Evolutionary conservation across 139 green algal genomes (phyloP), one percentile per base, ranked within the genome.

Genomic region (Eudorina sp.): DNA sequence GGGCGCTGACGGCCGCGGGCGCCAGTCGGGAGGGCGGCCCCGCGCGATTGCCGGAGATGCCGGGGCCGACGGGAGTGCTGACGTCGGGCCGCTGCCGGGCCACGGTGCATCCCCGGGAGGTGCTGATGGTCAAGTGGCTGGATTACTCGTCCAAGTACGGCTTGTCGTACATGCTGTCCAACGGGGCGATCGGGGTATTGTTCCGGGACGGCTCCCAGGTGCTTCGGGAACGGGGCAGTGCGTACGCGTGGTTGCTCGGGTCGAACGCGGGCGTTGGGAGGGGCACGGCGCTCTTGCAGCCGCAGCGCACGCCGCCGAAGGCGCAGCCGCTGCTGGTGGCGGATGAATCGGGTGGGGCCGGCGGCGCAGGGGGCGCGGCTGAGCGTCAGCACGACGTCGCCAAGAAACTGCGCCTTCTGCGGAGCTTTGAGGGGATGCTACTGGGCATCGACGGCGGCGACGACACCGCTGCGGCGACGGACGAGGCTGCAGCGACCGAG

Each of bases 41-140:
- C n/a, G 18, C 23, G 21, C 51, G 13, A 25, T 13, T 58, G 51
- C 13, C 19, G 66, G 14, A 8, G 29, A 75, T 8, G 66, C 66
- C 7, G 66, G 25, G 31, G 66, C 66, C 29, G 70, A n/a, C 38
- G 64, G 64, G n/a, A 74, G 64, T 68, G 58, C 58, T 68, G 58
- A 6, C 6, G 64, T 31, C 7, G n/a, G n/a, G n/a, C 64, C 29
- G 6, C n/a, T 73, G n/a, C 31, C 64, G 5, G 64, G 6, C 58
- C 58, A 14, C 58, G 9, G 41, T 79, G 43, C 43, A 81, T 13
- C 46, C 45, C 25, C 73, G 83, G 46, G 68, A 72, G 3, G 83
- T 88, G 27, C 66, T 88, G 14, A 27, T 81, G 36, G 83, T 88
- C 25, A 81, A 88, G 38, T 88, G 83, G 83, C 16, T 88, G 23